These are phyloP conservation scores for Aspergillus kassunensis DNA, from an alignment of 495 filamentous ascomycete genomes.

Conservation along the genomic window DNA sequence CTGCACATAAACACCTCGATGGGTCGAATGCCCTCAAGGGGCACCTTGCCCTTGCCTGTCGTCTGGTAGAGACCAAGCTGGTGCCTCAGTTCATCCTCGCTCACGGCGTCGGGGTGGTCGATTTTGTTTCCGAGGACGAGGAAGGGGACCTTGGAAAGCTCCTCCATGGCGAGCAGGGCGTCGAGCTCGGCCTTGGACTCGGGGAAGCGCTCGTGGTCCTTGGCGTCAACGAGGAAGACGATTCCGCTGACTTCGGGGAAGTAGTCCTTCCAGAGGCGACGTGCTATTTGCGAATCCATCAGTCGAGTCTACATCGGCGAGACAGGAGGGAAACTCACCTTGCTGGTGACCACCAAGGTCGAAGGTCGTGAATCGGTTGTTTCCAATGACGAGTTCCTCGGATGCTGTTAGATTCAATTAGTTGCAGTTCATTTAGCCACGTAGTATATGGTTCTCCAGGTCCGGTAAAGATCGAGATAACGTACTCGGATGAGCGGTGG, in stretches of 20 bases:
- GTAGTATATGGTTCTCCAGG: background rate
- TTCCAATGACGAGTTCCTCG: conserved; percentile 94
- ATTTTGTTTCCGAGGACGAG: conserved; percentile 98
- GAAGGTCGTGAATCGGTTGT: conserved; percentile 95
- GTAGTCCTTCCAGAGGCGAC: conserved; percentile 96
- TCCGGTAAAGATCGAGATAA: conserved; percentile 13
- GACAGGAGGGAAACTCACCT: conserved; percentile 59
- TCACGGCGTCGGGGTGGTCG: conserved; percentile 91
- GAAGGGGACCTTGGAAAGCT: conserved; percentile 89
- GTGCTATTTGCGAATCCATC: too few species aligned
- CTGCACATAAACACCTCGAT: conserved; percentile 99
- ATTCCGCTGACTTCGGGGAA: conserved; percentile 98
- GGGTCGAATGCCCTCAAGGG: conserved; percentile 87
- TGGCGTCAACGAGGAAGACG: conserved; percentile 96
- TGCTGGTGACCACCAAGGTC: conserved; percentile 97
- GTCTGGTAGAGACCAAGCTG: conserved; percentile 92
- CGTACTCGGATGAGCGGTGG: conserved; percentile 84
- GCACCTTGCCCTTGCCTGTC: conserved; percentile 96
- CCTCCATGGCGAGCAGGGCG: conserved; percentile 90
- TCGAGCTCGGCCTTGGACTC: conserved; percentile 97
- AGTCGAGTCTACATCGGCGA: too few species aligned
- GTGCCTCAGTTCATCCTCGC: conserved; percentile 88
- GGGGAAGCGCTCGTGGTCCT: conserved; percentile 87
- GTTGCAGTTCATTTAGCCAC: background rate
- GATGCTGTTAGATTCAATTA: conserved; percentile 54